Conservation (phyloP, 371 early-diverging fungal genomes). For the Coemansia sp. region DNA sequence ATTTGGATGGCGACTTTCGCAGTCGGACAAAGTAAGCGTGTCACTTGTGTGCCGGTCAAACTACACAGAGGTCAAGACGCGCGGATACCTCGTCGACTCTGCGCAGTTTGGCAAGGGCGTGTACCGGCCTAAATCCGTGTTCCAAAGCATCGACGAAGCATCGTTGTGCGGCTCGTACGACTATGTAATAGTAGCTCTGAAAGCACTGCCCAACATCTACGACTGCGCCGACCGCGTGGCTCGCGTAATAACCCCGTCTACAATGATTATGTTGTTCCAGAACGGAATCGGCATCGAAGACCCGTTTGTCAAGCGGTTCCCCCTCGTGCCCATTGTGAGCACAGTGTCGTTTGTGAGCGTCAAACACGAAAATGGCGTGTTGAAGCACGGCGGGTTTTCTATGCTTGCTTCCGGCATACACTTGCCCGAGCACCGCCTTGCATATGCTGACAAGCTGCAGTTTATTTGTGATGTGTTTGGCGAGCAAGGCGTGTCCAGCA, state of each 20-base stretch:
- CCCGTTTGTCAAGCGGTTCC: constrained; percentile 64
- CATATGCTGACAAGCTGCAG: neutral
- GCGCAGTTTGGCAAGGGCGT: constrained; percentile 63
- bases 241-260: constrained; percentile 60
- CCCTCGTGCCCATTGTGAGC: constrained; percentile 65
- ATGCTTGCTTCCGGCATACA: constrained; percentile 53
- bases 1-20: constrained; percentile 69
- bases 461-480: constrained; percentile 52
- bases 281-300: constrained; percentile 87
- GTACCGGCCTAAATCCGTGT: constrained; percentile 65
- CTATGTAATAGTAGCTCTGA: constrained; percentile 73
- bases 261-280: constrained; percentile 76
- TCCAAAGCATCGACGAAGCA: constrained; percentile 58
- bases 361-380: constrained; percentile 62
- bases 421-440: neutral
- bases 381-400: constrained; percentile 55
- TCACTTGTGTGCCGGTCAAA: constrained; percentile 83
- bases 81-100: constrained; percentile 68
- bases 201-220: constrained; percentile 68
- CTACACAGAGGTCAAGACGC: constrained; percentile 59
- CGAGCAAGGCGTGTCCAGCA: constrained; percentile 57
- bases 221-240: constrained; percentile 64
- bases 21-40: constrained; percentile 55
- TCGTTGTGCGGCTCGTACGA: constrained; percentile 57
- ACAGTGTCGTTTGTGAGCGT: constrained; percentile 73